These are phyloP conservation scores for Capronia epimyces DNA, from an alignment of 2,329 filamentous ascomycete species.

Conservation along the genomic window DNA sequence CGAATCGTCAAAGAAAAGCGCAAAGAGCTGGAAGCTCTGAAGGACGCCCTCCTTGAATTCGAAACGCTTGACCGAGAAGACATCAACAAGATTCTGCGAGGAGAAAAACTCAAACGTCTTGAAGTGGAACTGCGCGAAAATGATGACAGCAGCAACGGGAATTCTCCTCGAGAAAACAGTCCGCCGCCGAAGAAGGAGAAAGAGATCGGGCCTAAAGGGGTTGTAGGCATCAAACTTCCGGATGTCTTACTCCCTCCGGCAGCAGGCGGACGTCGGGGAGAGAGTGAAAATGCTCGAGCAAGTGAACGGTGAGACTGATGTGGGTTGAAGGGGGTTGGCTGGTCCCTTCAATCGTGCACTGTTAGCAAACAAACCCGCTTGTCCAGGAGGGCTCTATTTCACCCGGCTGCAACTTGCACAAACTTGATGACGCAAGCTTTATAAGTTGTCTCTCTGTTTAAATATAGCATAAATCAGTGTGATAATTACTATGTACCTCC, in stretches of 20 bases:
- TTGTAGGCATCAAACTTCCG: slow-evolving; percentile 28
- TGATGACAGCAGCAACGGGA: slow-evolving; percentile 26
- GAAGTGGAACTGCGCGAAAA: slow-evolving; percentile 52
- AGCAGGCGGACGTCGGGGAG: slow-evolving; percentile 15
- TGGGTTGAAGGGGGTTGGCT: not conserved
- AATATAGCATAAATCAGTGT: not conserved
- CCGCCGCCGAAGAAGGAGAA: slow-evolving; percentile 26
- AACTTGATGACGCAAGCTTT: not conserved
- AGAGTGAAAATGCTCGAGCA: slow-evolving; percentile 20
- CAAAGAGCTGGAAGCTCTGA: slow-evolving; percentile 79
- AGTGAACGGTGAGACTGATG: not conserved
- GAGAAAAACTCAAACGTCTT: slow-evolving; percentile 72
- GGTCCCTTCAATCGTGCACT: not conserved
- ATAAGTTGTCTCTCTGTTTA: not conserved
- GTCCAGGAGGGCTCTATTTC: not conserved
- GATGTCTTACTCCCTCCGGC: slow-evolving; percentile 28
- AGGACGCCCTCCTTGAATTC: slow-evolving; percentile 85
- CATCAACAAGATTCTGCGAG: slow-evolving; percentile 81
- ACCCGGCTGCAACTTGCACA: not conserved
- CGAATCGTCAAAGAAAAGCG: slow-evolving; percentile 68
- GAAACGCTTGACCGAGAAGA: slow-evolving; percentile 86
- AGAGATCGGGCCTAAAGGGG: slow-evolving; percentile 24
- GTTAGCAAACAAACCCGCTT: not conserved
- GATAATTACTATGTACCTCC: too few species aligned
- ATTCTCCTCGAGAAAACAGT: slow-evolving; percentile 21